A percentile compares a stretch with the other conserved stretches of the same genome.
Conservation (phyloP, 1,284 basidiomycete species). For the Pseudozyma tsukubaensis region DNA sequence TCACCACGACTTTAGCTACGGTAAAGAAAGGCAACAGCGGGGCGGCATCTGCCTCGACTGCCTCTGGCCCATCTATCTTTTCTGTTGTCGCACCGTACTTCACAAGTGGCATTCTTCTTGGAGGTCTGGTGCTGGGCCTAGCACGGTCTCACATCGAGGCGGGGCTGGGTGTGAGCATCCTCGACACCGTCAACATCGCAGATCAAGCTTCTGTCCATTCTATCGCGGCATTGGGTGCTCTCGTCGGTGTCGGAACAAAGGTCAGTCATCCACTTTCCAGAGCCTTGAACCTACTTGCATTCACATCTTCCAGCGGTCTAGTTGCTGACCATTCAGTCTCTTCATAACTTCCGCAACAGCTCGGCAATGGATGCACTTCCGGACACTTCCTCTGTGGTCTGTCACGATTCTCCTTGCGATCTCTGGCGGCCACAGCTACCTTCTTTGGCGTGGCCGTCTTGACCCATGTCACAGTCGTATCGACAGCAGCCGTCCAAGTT, state of each 20-base stretch:
- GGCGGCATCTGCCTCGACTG: background rate
- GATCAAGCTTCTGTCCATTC: slow-evolving; percentile 8
- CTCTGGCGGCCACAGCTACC: slow-evolving; percentile 58
- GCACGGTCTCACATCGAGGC: slow-evolving; percentile 37
- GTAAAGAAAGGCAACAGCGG: slow-evolving; percentile 6
- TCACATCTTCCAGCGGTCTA: background rate
- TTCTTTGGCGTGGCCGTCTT: slow-evolving; percentile 65
- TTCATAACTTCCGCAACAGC: slow-evolving; percentile 17
- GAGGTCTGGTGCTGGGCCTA: slow-evolving; percentile 52
- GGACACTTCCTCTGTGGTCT: slow-evolving; percentile 67
- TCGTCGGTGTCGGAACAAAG: slow-evolving; percentile 65
- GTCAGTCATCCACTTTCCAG: slow-evolving; percentile 26
- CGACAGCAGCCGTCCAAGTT: background rate
- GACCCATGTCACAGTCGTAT: slow-evolving; percentile 42
- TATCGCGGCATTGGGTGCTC: slow-evolving; percentile 32
- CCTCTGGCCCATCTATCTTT: slow-evolving; percentile 27
- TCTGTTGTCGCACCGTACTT: slow-evolving; percentile 39
- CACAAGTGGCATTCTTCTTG: slow-evolving; percentile 55
- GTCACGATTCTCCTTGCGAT: slow-evolving; percentile 59
- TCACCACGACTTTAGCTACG: slow-evolving; percentile 16
- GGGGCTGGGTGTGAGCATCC: slow-evolving; percentile 46
- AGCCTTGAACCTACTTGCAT: background rate
- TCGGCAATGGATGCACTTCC: slow-evolving; percentile 64
- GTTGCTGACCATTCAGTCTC: background rate
- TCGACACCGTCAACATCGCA: slow-evolving; percentile 36